Evolutionary conservation across 192 early-diverging fungal species (phyloP).

Genomic region (Pecoramyces ruminantium): DNA sequence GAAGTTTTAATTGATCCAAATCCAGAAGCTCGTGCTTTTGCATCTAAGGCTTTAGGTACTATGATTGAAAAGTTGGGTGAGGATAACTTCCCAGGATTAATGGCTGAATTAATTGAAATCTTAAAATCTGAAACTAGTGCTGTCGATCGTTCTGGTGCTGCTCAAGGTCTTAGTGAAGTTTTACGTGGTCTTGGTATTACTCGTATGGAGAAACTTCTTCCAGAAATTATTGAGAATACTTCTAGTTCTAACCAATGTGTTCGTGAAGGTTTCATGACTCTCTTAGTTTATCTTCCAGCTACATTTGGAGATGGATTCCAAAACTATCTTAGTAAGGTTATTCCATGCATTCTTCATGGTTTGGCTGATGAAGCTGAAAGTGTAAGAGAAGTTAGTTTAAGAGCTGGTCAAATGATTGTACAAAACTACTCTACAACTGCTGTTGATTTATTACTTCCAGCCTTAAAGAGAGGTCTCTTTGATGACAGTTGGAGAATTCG

Average conservation of each 20-base stretch:
- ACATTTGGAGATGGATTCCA: slow-evolving; percentile 87
- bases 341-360: slow-evolving; percentile 76
- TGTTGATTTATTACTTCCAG: slow-evolving; percentile 76
- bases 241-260: slow-evolving; percentile 53
- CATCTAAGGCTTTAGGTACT: slow-evolving; percentile 82
- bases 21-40: slow-evolving; percentile 76
- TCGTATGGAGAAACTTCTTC: slow-evolving; percentile 70
- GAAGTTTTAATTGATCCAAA: slow-evolving; percentile 88
- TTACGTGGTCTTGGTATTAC: slow-evolving; percentile 72
- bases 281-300: slow-evolving; percentile 87
- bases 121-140: slow-evolving; percentile 73
- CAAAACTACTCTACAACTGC: slow-evolving; percentile 73
- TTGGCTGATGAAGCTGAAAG: slow-evolving; percentile 90
- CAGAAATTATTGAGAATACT: slow-evolving; percentile 71
- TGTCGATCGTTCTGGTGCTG: slow-evolving; percentile 89
- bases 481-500: slow-evolving; percentile 94
- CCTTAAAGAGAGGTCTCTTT: slow-evolving; percentile 74
- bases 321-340: slow-evolving; percentile 69
- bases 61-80: slow-evolving; percentile 87
- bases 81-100: slow-evolving; percentile 77
- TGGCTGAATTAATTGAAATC: slow-evolving; percentile 66
- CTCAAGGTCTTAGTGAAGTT: slow-evolving; percentile 91
- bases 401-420: slow-evolving; percentile 85
- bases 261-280: slow-evolving; percentile 90
- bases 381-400: slow-evolving; percentile 80